Evolutionary conservation across 2,329 filamentous ascomycete species (phyloP).

Genomic region (Trichoderma afroharzianum): DNA sequence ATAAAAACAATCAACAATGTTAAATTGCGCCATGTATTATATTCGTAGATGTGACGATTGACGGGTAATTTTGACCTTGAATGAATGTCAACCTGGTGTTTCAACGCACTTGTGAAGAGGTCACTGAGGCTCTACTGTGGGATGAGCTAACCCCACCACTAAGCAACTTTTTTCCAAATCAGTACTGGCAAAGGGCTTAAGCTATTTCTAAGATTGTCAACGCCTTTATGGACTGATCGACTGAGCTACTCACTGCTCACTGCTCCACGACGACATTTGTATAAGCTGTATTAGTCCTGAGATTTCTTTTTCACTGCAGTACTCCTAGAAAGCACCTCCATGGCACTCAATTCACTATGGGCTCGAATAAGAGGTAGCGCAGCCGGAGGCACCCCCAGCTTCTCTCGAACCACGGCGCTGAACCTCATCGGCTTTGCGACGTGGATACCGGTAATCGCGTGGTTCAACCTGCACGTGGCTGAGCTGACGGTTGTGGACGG

Average conservation of each 20-base stretch:
- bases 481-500: constrained; percentile 57
- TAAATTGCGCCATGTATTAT: background rate
- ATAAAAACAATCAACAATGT: constrained; percentile 1
- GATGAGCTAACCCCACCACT: constrained; percentile 11
- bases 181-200: background rate
- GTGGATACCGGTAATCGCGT: constrained; percentile 60
- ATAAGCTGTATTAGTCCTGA: background rate
- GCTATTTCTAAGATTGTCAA: background rate
- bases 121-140: constrained; percentile 12
- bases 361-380: constrained; percentile 26
- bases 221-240: background rate
- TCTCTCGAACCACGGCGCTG: constrained; percentile 36
- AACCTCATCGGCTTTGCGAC: constrained; percentile 52
- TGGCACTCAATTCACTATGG: constrained; percentile 39
- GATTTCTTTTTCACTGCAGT: too few species aligned
- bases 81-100: background rate
- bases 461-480: constrained; percentile 59
- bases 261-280: background rate
- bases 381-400: constrained; percentile 23
- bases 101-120: background rate
- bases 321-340: constrained; percentile 17
- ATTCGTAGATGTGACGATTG: background rate
- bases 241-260: background rate
- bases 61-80: background rate
- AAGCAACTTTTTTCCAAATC: constrained; percentile 5